Evolutionary conservation across 2,329 filamentous ascomycete species (phyloP).

Genomic region (Ceratocystis colombiana): DNA sequence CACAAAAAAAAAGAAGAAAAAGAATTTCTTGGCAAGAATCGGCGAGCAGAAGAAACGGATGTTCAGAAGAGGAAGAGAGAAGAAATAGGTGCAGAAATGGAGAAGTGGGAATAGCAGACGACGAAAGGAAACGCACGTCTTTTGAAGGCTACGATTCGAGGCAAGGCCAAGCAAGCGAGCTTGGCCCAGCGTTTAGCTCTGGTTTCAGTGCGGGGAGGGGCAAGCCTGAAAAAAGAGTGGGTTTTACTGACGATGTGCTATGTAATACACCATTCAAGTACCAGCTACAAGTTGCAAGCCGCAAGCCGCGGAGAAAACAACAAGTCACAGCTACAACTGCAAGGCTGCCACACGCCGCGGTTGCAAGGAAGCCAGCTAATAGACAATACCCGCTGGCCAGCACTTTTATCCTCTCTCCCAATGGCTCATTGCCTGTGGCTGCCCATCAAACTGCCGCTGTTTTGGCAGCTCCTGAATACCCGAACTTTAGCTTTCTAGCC

Average conservation of each 20-base stretch:
- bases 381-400: background rate
- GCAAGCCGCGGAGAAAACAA: background rate
- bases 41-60: background rate
- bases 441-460: background rate
- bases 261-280: background rate
- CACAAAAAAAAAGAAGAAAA: conserved; percentile 6
- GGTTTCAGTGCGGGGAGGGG: conserved; percentile 1
- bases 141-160: conserved; percentile 12
- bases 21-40: background rate
- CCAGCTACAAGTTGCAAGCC: background rate
- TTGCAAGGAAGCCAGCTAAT: too few relatives aligned
- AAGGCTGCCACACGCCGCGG: too few relatives aligned
- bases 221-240: background rate
- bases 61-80: background rate
- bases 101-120: background rate
- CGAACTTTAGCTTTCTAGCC: background rate
- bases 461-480: background rate
- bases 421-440: background rate
- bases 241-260: background rate
- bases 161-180: background rate
- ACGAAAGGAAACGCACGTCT: background rate
- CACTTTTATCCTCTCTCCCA: background rate
- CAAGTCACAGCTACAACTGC: too few relatives aligned
- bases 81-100: background rate
- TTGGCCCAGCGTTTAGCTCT: background rate